These are phyloP conservation scores for Marasmius fiardii DNA, from an alignment of 1,284 basidiomycete genomes.

Conservation along the genomic window DNA sequence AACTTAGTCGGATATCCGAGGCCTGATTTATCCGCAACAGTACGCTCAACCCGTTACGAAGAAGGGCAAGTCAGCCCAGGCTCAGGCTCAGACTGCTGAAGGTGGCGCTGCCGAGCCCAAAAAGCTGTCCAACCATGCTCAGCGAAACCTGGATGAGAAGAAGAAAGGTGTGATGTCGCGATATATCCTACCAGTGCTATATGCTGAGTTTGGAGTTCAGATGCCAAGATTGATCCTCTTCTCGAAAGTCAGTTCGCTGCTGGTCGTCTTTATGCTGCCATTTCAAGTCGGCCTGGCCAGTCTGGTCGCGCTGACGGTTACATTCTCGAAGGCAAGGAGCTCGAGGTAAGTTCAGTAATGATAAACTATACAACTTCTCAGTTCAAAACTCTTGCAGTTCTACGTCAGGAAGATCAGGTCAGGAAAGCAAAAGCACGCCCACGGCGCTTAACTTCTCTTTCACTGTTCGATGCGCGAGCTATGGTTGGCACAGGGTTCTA, in stretches of 20 bases:
- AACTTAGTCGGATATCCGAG: background rate
- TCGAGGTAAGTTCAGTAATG: constrained; percentile 64
- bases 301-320: constrained; percentile 94
- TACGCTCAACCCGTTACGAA: constrained; percentile 91
- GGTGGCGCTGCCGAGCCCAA: constrained; percentile 54
- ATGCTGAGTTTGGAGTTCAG: constrained; percentile 30
- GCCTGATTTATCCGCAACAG: constrained; percentile 35
- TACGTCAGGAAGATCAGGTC: constrained; percentile 90
- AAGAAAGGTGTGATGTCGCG: constrained; percentile 68
- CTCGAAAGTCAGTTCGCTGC: constrained; percentile 86
- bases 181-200: constrained; percentile 2
- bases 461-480: background rate
- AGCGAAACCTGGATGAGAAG: constrained; percentile 81
- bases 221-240: constrained; percentile 86
- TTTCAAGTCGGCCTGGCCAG: constrained; percentile 93
- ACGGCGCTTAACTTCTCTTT: constrained; percentile 33
- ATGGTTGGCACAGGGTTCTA: background rate
- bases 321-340: constrained; percentile 94
- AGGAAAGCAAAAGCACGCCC: constrained; percentile 91
- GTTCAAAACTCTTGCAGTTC: constrained; percentile 53
- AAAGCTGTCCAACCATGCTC: constrained; percentile 88
- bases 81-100: constrained; percentile 40
- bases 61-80: constrained; percentile 59
- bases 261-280: constrained; percentile 85
- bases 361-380: constrained; percentile 10